Percentiles rank a stretch among this genome's conserved stretches.
These are phyloP conservation scores for Penicillium desertorum DNA, from an alignment of 495 filamentous ascomycete genomes.

Conservation along the genomic window DNA sequence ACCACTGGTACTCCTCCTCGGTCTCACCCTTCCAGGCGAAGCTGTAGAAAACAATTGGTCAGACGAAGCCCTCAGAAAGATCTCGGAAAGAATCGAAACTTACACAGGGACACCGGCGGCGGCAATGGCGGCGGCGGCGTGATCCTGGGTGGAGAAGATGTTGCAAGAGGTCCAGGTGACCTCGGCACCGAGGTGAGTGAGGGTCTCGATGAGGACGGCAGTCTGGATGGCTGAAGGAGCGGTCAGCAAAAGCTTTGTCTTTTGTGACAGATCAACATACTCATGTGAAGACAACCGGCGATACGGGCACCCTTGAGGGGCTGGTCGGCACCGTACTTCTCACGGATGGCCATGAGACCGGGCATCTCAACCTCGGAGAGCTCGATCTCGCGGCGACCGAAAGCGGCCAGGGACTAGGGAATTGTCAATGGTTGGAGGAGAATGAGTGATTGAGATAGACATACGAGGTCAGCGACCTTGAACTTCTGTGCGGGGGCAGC, in stretches of 20 bases:
- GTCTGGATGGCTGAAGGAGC: slow-evolving; percentile 81
- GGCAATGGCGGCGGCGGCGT: slow-evolving; percentile 95
- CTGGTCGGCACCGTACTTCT: slow-evolving; percentile 89
- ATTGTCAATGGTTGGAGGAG: slow-evolving; percentile 23
- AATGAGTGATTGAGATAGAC: slow-evolving; percentile 25
- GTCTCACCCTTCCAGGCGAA: slow-evolving; percentile 99
- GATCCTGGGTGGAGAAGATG: slow-evolving; percentile 99
- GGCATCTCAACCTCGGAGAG: slow-evolving; percentile 98
- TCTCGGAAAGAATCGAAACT: slow-evolving; percentile 22
- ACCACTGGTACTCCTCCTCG: slow-evolving; percentile 99
- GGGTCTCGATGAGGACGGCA: slow-evolving; percentile 97
- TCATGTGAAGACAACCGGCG: slow-evolving; percentile 99
- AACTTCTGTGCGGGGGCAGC: slow-evolving; percentile 83
- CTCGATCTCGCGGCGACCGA: slow-evolving; percentile 98
- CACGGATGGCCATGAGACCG: slow-evolving; percentile 91
- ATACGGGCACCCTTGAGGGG: slow-evolving; percentile 88
- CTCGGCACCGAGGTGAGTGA: slow-evolving; percentile 90
- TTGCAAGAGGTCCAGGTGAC: slow-evolving; percentile 97
- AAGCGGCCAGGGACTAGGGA: slow-evolving; percentile 79
- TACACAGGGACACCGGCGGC: slow-evolving; percentile 89
- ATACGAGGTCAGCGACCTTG: slow-evolving; percentile 96
- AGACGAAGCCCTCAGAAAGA: background rate
- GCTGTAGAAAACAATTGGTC: slow-evolving; percentile 34
- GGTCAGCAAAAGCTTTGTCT: slow-evolving; percentile 16
- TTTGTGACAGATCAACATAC: slow-evolving; percentile 44